Evolutionary conservation across 2,329 filamentous ascomycete genomes (phyloP).

Genomic region (Thielaviopsis ethacetica): DNA sequence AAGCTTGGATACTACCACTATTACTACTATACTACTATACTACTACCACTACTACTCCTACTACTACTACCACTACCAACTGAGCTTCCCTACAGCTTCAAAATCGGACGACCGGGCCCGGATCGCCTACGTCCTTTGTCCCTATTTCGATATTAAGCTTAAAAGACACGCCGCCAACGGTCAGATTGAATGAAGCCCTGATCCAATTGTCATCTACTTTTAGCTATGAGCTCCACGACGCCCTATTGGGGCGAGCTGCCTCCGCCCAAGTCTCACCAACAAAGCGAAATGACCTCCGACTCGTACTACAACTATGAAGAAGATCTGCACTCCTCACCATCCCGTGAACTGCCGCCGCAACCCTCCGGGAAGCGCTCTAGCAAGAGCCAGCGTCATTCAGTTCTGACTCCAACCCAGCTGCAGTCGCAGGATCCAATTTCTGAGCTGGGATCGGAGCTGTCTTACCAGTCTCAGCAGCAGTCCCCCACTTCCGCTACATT

Average conservation of each 20-base stretch:
- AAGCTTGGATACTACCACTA: not conserved
- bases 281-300: conserved; percentile 10
- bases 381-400: not conserved
- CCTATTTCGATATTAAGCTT: not conserved
- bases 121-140: not conserved
- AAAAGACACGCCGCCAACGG: not conserved
- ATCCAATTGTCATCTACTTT: not conserved
- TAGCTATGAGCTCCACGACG: conserved; percentile 6
- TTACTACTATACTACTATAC: too few species aligned
- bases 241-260: conserved; percentile 9
- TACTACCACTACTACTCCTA: too few species aligned
- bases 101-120: not conserved
- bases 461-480: not conserved
- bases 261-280: conserved; percentile 3
- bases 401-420: not conserved
- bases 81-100: not conserved
- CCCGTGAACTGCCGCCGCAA: not conserved
- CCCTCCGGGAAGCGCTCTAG: not conserved
- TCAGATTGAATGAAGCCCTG: not conserved
- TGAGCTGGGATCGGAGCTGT: conserved; percentile 3
- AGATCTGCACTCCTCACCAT: not conserved
- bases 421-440: not conserved
- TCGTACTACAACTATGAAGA: conserved; percentile 4
- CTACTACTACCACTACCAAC: not conserved
- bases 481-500: conserved; percentile 11